These are phyloP conservation scores for Camellia oleifera DNA, from an alignment of 179 eudicot species.

Conservation along the genomic window DNA sequence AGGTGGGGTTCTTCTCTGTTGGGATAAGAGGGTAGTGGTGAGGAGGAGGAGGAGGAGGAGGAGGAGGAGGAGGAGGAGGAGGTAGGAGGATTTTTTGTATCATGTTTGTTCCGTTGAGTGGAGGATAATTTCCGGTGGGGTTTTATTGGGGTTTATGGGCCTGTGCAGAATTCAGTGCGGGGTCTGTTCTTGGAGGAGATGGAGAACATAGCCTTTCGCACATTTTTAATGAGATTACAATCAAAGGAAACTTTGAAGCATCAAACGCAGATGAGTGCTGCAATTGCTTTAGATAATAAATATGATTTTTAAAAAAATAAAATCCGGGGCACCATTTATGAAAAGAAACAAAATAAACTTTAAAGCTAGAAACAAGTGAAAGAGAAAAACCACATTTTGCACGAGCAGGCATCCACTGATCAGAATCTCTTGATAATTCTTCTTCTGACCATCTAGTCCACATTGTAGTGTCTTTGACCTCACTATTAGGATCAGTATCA, in stretches of 20 bases:
- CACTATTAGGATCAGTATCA: slow-evolving; percentile 60
- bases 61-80: too few species aligned
- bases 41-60: too few species aligned
- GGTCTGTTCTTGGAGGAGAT: too few species aligned
- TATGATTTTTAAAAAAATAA: too few species aligned
- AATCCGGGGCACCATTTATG: slow-evolving; percentile 3
- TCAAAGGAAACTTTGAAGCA: not conserved
- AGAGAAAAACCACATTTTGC: slow-evolving; percentile 44
- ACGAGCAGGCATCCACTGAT: slow-evolving; percentile 90
- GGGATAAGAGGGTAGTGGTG: too few species aligned
- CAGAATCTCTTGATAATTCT: slow-evolving; percentile 66
- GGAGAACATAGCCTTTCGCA: too few species aligned
- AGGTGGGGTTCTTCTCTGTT: too few species aligned
- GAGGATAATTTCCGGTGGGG: too few species aligned
- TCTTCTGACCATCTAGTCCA: slow-evolving; percentile 93
- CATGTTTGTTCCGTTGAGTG: too few species aligned
- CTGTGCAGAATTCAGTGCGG: too few species aligned
- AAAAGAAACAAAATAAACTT: not conserved
- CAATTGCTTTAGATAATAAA: not conserved
- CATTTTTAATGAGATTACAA: not conserved
- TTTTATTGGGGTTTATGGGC: too few species aligned
- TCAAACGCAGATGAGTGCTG: not conserved
- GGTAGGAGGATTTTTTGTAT: too few species aligned
- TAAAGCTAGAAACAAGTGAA: slow-evolving; percentile 9
- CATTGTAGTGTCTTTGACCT: slow-evolving; percentile 60